Evolutionary conservation across 73 alveolate genomes (phyloP).

Genomic region (Breviolum minutum): DNA sequence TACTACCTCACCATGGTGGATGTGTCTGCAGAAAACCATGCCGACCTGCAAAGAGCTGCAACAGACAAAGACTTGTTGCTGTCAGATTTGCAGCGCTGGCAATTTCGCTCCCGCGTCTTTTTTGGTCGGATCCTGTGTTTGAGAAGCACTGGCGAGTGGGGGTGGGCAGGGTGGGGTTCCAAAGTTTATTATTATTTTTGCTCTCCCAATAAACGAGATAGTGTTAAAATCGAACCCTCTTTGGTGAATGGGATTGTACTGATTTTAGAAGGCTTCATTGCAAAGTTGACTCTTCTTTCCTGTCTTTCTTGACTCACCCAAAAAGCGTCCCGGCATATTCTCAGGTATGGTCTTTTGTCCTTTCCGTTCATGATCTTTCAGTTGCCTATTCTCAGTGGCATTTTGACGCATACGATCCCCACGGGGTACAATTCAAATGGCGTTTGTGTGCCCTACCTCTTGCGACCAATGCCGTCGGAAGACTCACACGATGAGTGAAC

Average conservation of each 20-base stretch:
- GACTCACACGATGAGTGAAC: not conserved
- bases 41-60: constrained; percentile 39
- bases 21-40: not conserved
- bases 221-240: not conserved
- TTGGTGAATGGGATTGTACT: not conserved
- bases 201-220: too few species aligned
- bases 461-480: constrained; percentile 63
- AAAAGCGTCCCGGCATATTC: not conserved
- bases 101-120: constrained; percentile 58
- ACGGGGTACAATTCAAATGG: constrained; percentile 87
- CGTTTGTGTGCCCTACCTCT: constrained; percentile 72
- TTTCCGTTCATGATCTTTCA: constrained; percentile 80
- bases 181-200: too few species aligned
- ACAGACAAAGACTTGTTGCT: constrained; percentile 42
- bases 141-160: not conserved
- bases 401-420: constrained; percentile 90
- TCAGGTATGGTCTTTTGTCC: constrained; percentile 60
- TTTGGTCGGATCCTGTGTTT: constrained; percentile 23
- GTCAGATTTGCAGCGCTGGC: constrained; percentile 76
- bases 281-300: too few species aligned
- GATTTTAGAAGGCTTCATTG: not conserved
- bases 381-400: constrained; percentile 72
- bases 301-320: not conserved
- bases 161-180: too few species aligned
- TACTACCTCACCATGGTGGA: constrained; percentile 56